Base-by-base conservation (phyloP, 805 yeast species). In the Starmerella scarabaei region DNA sequence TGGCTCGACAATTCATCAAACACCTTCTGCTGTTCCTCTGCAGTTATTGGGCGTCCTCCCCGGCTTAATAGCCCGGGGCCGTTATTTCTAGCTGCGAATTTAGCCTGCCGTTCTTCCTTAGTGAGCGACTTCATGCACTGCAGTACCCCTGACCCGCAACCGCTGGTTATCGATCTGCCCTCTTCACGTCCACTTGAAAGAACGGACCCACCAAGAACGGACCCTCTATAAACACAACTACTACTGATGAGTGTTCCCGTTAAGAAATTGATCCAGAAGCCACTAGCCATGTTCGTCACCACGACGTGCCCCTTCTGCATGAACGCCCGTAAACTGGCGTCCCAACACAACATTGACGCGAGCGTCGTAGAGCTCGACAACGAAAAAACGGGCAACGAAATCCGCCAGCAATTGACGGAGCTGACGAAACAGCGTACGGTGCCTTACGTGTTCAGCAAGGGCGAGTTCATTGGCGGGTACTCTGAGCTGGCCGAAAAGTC, bases 401-500 rank as follows among this genome's bases (percentile, higher is more conserved):
- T 78, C 33, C 78, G 75, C 49, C 60, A 63, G 41, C 74, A 73
- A 11, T 75, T 78, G 52, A 67, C 75, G 3, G 65, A 67, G 35
- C 56, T 75, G 19, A 63, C 77, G 4, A 77, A 77, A 7, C 67
- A 72, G 50, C 73, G 69, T 48, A 75, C 83, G 72, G 83, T 78
- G 21, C 85, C 85, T 15, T 71, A 79, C 14, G 67, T 77, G 9
- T 78, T 74, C 57, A 67, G 74, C 56, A 66, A 72, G 35, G 78
- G 80, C 19, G 58, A 69, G 48, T 65, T 60, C 45, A 71, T 75
- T 51, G 83, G 82, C 28, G 57, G 57, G 2, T 52, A 20, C 43
- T 33, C 53, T 16, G 55, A 53, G n/a, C 44, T 53, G 27, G 16
- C 38, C 21, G 36, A 44, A 37, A 41, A 47, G 37, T 45, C 45